Evolutionary conservation across 192 early-diverging fungal genomes (phyloP).

Genomic region (Gryganskiella cystojenkinii): DNA sequence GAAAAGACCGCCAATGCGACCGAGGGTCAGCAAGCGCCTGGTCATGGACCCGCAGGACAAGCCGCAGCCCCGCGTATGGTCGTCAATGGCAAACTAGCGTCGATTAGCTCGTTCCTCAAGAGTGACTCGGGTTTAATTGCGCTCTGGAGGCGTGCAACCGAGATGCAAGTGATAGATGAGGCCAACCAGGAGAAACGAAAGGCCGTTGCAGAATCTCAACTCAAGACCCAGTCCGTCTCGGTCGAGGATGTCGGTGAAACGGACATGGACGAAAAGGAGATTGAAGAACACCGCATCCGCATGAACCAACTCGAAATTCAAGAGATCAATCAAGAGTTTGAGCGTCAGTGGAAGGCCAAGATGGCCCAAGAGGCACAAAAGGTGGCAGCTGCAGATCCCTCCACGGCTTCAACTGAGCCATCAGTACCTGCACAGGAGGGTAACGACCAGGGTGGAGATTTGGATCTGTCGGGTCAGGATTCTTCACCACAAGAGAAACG

Average conservation of each 20-base stretch:
- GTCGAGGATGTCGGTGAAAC: neutral
- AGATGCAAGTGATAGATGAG: slow-evolving; percentile 51
- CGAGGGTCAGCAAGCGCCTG: neutral
- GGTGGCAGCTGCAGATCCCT: neutral
- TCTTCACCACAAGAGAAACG: slow-evolving; percentile 17
- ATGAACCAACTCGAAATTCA: slow-evolving; percentile 42
- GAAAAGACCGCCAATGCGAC: neutral
- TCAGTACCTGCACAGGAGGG: neutral
- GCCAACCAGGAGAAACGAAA: slow-evolving; percentile 41
- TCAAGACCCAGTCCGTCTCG: neutral
- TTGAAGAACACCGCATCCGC: slow-evolving; percentile 21
- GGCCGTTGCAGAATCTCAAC: neutral
- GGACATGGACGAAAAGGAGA: slow-evolving; percentile 10
- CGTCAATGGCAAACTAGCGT: slow-evolving; percentile 37
- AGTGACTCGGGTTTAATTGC: slow-evolving; percentile 51
- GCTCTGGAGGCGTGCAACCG: slow-evolving; percentile 45
- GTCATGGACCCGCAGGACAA: neutral
- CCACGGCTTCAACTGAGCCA: no score
- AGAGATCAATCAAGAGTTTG: slow-evolving; percentile 48
- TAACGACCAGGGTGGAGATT: neutral
- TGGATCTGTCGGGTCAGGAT: neutral
- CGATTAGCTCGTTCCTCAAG: slow-evolving; percentile 51
- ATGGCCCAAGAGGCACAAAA: slow-evolving; percentile 10
- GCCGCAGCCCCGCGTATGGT: slow-evolving; percentile 25
- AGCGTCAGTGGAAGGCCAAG: slow-evolving; percentile 41